phyloP scores from a whole-genome alignment of 768 basidiomycete species.

The Pholiota molesta region DNA sequence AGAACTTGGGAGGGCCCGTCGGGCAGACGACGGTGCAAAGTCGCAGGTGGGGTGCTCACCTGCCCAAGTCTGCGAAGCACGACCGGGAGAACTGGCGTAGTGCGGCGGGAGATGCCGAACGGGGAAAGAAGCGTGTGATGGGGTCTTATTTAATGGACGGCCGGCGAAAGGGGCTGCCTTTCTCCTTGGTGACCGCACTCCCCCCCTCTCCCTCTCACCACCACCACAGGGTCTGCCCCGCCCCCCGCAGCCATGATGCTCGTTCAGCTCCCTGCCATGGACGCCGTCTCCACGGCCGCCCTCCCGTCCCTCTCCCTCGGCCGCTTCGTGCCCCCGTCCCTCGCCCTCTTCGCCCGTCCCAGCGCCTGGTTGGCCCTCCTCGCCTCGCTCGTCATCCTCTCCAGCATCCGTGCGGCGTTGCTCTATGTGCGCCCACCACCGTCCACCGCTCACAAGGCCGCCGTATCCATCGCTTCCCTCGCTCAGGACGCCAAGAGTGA shows the following conservation, averaged over 20 bases:
- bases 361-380: slow-evolving; percentile 27
- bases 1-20: not conserved
- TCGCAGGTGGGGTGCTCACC: not conserved
- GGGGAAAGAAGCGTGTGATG: not conserved
- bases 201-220: slow-evolving; percentile 7
- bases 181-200: slow-evolving; percentile 15
- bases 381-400: slow-evolving; percentile 26
- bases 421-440: slow-evolving; percentile 22
- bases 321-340: slow-evolving; percentile 15
- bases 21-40: slow-evolving; percentile 1
- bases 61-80: not conserved
- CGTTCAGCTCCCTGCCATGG: slow-evolving; percentile 23
- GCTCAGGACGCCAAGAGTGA: slow-evolving; percentile 14
- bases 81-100: not conserved
- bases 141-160: not conserved
- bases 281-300: slow-evolving; percentile 13
- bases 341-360: slow-evolving; percentile 19
- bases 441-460: slow-evolving; percentile 16
- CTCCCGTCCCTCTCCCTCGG: slow-evolving; percentile 4
- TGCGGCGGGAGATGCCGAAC: not conserved
- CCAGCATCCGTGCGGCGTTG: slow-evolving; percentile 24
- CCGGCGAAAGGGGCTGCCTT: not conserved
- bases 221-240: slow-evolving; percentile 1
- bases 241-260: slow-evolving; percentile 18
- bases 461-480: slow-evolving; percentile 13